Base-by-base conservation (phyloP, 352 stramenopile genomes). In the Thraustochytrium striatum region DNA sequence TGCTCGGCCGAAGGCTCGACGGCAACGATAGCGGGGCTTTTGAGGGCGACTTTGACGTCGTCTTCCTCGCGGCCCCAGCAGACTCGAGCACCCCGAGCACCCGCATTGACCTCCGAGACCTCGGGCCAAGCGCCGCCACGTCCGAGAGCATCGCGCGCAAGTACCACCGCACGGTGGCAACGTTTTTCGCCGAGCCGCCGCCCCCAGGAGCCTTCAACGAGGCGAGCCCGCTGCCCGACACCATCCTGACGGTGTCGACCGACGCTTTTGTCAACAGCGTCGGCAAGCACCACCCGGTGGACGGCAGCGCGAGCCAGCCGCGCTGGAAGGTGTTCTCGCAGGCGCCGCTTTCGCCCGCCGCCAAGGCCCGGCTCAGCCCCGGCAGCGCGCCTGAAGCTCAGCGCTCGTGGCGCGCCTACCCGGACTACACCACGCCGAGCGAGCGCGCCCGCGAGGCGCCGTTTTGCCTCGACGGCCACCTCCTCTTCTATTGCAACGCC, bases 401-500 rank as follows among this genome's bases (percentile, higher is more conserved):
- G 19, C 9, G 0, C 65, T 72, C 1, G 25, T 19, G 39, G 28
- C 9, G n/a, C 50, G 78, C 43, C 73, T 75, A 19, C 19, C 13
- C 13, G 57, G 30, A 25, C 1, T 62, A 30, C 9, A n/a, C 9
- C 11, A 30, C 25, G 50, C 11, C 2, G 43, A 72, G 25, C 65
- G 50, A 65, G 2, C 33, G 35, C 25, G 16, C 35, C 19, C 19
- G 28, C 16, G 33, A 9, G 0, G 35, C 21, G 16, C n/a, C 36
- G 47, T 75, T 75, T 3, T 70, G 25, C 19, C 25, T 75, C 21
- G 65, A 75, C 33, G 25, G 19, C 28, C 13, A 75, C 25, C 21
- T 65, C 57, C 79, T n/a, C 39, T 84, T 65, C 43, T 82, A 28
- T 78, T 73, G 28, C 13, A 85, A 85, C 58, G 69, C 78, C n/a